Evolutionary conservation across 2,329 filamentous ascomycete genomes (phyloP), one percentile per base, ranked within the genome.

Genomic region (Claviceps fusiformis): DNA sequence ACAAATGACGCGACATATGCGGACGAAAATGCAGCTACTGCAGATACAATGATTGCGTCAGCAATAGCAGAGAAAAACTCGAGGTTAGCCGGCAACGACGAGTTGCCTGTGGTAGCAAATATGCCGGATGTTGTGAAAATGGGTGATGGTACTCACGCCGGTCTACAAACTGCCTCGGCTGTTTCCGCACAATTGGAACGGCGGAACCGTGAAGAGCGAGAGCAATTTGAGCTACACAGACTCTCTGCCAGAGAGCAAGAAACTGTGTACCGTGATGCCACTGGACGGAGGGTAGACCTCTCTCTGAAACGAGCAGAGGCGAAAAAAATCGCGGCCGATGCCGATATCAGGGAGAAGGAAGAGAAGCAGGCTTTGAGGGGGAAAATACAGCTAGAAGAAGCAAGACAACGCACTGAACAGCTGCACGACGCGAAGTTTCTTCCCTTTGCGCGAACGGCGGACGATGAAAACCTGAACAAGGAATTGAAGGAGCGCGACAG

Each of bases 211-310:
- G 80, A 84, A 60, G 85, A 90, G 57, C 68, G 70, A n/a, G 71
- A 71, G 15, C 73, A 75, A 29, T 80, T 78, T 62, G 72, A 76
- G 57, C 63, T 59, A 58, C 70, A 68, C 62, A 61, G 66, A 39
- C 75, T 71, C 56, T 72, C 67, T 58, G 68, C 67, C 45, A 71
- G 74, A 56, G 79, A 80, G 37, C 79, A 85, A 63, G 89, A 96
- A 70, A 95, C 92, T 0, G 90, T 96, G 29, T 96, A 97, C 68
- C 87, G 93, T 62, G 93, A 98, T 70, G 93, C 95, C 11, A 93
- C 87, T 3, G 93, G 93, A 13, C 81, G 91, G n/a, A 85, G 95
- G 55, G 91, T 98, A 59, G 95, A 98, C 65, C 81, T 97, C 29
- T 84, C 85, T 19, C 89, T 95, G 86, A 89, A 89, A 69, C 81